phyloP scores from a whole-genome alignment of 108 stramenopile species.

The Poteriospumella lacustris region DNA sequence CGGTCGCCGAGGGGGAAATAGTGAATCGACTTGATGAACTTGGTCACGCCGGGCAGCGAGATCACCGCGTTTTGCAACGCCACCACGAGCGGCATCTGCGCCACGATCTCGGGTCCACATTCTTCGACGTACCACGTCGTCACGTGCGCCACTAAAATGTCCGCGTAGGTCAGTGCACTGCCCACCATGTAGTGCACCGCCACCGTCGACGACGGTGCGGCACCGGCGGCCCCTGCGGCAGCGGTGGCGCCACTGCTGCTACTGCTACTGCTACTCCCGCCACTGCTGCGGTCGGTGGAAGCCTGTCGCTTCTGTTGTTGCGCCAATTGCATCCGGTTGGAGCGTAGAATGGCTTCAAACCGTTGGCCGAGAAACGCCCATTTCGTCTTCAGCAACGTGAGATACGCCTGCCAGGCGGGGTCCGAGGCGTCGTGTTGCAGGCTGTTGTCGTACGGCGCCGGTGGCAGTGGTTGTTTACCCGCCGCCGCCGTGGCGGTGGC shows the following conservation, averaged over 20 bases:
- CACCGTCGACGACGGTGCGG: background rate
- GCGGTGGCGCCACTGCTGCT: background rate
- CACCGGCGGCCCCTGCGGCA: background rate
- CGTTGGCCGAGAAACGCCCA: background rate
- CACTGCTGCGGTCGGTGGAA: too few relatives aligned
- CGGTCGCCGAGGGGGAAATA: background rate
- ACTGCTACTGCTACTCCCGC: background rate
- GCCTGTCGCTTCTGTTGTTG: too few relatives aligned
- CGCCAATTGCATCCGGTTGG: too few relatives aligned
- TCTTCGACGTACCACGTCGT: constrained; percentile 28
- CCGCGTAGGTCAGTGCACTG: background rate
- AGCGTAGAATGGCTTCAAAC: background rate
- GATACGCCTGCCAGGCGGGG: background rate
- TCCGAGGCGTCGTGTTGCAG: too few relatives aligned
- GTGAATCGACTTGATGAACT: background rate
- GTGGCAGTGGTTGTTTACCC: too few relatives aligned
- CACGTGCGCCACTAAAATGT: constrained; percentile 13
- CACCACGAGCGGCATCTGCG: background rate
- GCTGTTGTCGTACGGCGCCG: too few relatives aligned
- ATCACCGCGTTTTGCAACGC: background rate
- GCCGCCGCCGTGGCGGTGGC: too few relatives aligned
- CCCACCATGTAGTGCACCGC: background rate
- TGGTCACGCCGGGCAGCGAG: background rate
- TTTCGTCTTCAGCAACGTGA: background rate
- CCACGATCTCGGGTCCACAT: background rate